phyloP scores from a whole-genome alignment of 2,329 filamentous ascomycete species.

The Xylaria sp. region DNA sequence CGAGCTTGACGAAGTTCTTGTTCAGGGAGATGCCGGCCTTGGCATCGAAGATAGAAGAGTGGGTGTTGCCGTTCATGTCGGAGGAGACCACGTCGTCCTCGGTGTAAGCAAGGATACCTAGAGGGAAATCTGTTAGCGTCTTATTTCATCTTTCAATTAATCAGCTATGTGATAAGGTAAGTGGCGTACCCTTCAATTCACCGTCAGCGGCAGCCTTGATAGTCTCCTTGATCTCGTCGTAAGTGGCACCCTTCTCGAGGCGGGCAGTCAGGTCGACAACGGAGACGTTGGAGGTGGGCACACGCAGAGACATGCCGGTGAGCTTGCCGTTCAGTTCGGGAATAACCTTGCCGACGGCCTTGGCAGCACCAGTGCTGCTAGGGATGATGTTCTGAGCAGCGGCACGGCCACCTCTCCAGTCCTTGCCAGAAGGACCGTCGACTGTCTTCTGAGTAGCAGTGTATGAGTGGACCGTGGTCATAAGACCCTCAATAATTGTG shows the following conservation, averaged over 20 bases:
- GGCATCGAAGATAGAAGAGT: constrained; percentile 98
- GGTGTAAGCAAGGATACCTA: constrained; percentile 90
- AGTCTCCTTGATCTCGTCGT: constrained; percentile 92
- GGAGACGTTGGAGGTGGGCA: constrained; percentile 97
- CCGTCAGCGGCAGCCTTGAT: constrained; percentile 89
- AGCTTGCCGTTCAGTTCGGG: constrained; percentile 98
- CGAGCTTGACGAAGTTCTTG: constrained; percentile 98
- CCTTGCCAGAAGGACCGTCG: constrained; percentile 96
- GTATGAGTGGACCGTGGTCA: constrained; percentile 99
- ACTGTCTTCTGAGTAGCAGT: constrained; percentile 99
- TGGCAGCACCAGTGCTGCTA: constrained; percentile 98
- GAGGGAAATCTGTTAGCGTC: constrained; percentile 29
- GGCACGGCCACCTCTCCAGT: constrained; percentile 98
- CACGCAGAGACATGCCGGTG: constrained; percentile 99
- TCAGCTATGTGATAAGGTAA: background rate
- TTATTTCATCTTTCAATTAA: background rate
- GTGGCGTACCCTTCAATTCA: constrained; percentile 79
- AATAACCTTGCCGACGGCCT: constrained; percentile 99
- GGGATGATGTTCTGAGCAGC: constrained; percentile 99
- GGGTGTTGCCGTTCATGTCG: constrained; percentile 90
- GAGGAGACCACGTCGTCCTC: constrained; percentile 96
- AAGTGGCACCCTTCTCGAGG: constrained; percentile 86
- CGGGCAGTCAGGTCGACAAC: constrained; percentile 97
- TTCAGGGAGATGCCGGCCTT: constrained; percentile 99
- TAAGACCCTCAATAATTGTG: constrained; percentile 96